Evolutionary conservation across 495 filamentous ascomycete species (phyloP).

Genomic region (Cercophora samala): DNA sequence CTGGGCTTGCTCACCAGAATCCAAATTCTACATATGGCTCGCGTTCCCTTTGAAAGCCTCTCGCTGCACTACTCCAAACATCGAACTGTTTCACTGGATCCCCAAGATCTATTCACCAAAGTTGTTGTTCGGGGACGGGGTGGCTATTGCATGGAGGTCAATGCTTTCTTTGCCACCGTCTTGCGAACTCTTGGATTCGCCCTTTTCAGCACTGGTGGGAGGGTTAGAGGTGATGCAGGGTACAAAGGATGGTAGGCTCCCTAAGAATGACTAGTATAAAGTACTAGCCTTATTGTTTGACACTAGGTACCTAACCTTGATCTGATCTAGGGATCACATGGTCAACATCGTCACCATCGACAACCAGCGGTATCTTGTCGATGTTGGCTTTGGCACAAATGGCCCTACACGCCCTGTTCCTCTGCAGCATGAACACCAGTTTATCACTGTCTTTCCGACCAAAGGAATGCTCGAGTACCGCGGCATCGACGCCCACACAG

Average conservation of each 20-base stretch:
- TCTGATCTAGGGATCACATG: constrained; percentile 57
- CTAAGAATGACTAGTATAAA: too few species aligned
- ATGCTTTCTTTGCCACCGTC: constrained; percentile 61
- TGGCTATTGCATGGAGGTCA: constrained; percentile 77
- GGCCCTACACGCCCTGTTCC: constrained; percentile 35
- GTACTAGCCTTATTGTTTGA: background rate
- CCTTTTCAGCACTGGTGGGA: constrained; percentile 46
- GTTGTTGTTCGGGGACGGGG: constrained; percentile 54
- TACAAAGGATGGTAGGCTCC: constrained; percentile 38
- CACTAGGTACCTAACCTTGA: background rate
- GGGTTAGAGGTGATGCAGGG: constrained; percentile 31
- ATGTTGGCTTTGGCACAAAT: constrained; percentile 66
- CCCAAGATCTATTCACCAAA: constrained; percentile 59
- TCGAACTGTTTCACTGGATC: constrained; percentile 53
- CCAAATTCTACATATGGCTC: constrained; percentile 51
- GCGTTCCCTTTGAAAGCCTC: constrained; percentile 71
- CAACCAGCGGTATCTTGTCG: constrained; percentile 54
- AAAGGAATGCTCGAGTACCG: constrained; percentile 28
- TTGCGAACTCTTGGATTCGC: constrained; percentile 60
- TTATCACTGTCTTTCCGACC: constrained; percentile 10
- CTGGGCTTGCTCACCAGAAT: constrained; percentile 39
- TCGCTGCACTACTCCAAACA: constrained; percentile 46
- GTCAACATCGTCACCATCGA: constrained; percentile 63
- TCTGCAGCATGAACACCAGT: constrained; percentile 22
- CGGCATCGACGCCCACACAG: constrained; percentile 28